Base-by-base conservation (phyloP, 2,329 filamentous ascomycete species). In the Harringtonia lauricola region DNA sequence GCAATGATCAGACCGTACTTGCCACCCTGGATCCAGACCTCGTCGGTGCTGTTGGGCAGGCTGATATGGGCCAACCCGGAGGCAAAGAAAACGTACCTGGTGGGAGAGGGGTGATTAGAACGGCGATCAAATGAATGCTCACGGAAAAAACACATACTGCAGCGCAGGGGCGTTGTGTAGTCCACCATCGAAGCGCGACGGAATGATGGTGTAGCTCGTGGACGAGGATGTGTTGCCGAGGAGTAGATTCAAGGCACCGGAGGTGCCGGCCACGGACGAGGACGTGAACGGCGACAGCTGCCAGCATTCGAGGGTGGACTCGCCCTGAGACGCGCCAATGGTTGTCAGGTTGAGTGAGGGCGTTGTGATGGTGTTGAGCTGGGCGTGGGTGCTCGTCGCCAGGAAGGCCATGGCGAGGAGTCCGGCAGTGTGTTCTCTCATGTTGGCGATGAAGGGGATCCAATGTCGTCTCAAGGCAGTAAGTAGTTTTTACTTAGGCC, bases 241-340 rank as follows among this genome's bases (percentile, higher is more conserved):
- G 14, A 49, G 43, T 2, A 64, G 47, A 18, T 49, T 43, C 8
- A 51, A 42, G 1, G 62, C 48, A 4, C 64, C 64, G 1, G 52
- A 28, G 2, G 55, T 57, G 2, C 64, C 65, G 8, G 59, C 43
- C n/a, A 54, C 42, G 8, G 53, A 44, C 9, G 61, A 59, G 1
- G 48, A 48, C 6, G 48, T 26, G 43, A 65, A 65, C 13, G 60
- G 59, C 3, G 57, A 50, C 8, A 71, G 50, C 45, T 65, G 60
- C 67, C 67, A 71, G 59, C 67, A 71, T 53, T 70, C 64, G 5
- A 71, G 50, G 8, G 57, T 58, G 9, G 67, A 70, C 5, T 54
- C 53, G 43, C 61, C 60, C 42, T 63, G 54, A 15, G 48, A 51
- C 2, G 60, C 60, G 36, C 52, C 53, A 22, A 70, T 47, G 17